Evolutionary conservation across 495 filamentous ascomycete genomes (phyloP).

Genomic region (Massariosphaeria phaeospora): DNA sequence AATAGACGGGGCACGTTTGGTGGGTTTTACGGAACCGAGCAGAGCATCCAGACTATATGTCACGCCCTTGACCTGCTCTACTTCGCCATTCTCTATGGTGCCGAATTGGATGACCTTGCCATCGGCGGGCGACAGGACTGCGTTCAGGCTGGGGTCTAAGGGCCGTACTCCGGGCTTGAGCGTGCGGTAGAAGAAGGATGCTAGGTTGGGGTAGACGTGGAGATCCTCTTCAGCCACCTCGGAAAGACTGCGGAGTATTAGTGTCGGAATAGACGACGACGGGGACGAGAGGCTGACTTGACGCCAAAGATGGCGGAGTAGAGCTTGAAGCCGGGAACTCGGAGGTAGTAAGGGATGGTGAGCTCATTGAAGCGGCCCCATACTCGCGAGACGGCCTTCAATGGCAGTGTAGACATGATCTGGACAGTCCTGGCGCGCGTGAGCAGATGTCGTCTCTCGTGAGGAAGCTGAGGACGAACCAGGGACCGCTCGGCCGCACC

Average conservation of each 20-base stretch:
- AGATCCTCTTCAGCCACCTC: slow-evolving; percentile 86
- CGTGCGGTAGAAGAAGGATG: slow-evolving; percentile 94
- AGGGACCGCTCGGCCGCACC: slow-evolving; percentile 81
- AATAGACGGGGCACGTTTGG: slow-evolving; percentile 25
- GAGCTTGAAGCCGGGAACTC: slow-evolving; percentile 89
- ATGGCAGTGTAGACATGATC: slow-evolving; percentile 88
- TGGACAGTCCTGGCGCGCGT: slow-evolving; percentile 68
- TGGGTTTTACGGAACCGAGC: slow-evolving; percentile 59
- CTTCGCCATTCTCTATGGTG: slow-evolving; percentile 81
- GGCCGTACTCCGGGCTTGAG: slow-evolving; percentile 88
- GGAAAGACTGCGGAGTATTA: slow-evolving; percentile 51
- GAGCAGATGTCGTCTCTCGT: not conserved
- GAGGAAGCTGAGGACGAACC: slow-evolving; percentile 50
- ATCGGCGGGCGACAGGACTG: slow-evolving; percentile 81
- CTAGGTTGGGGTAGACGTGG: slow-evolving; percentile 83
- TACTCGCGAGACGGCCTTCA: slow-evolving; percentile 87
- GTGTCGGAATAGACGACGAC: not conserved
- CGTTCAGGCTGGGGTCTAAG: slow-evolving; percentile 70
- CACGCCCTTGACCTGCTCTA: slow-evolving; percentile 99
- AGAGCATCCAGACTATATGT: slow-evolving; percentile 94
- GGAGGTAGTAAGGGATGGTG: slow-evolving; percentile 81
- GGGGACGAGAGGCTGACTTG: slow-evolving; percentile 49
- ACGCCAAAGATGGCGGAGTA: slow-evolving; percentile 92
- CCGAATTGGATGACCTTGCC: slow-evolving; percentile 89
- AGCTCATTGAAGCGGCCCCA: slow-evolving; percentile 97